These are phyloP conservation scores for Ophiostoma perfectum DNA, from an alignment of 2,329 filamentous ascomycete species.

Conservation along the genomic window DNA sequence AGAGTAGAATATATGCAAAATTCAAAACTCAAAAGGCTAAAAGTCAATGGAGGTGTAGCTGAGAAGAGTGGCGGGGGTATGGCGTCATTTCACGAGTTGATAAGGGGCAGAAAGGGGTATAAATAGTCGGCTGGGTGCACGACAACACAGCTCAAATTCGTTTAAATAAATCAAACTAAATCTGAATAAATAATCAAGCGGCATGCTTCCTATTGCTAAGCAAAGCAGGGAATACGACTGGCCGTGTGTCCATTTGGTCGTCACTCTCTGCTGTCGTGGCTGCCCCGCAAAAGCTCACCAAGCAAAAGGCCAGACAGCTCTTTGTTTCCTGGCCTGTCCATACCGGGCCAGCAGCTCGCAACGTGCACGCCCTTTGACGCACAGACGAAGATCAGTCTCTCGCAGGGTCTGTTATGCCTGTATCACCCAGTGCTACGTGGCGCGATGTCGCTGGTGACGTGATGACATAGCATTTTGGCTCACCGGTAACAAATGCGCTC, in stretches of 20 bases:
- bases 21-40: background rate
- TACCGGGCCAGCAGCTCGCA: no score
- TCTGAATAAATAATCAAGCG: background rate
- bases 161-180: background rate
- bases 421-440: no score
- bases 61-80: slow-evolving; percentile 7
- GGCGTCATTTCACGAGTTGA: slow-evolving; percentile 16
- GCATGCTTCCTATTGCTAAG: slow-evolving; percentile 1
- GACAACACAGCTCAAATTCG: background rate
- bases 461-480: no score
- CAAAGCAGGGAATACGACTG: slow-evolving; percentile 1
- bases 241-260: background rate
- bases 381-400: no score
- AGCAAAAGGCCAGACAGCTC: no score
- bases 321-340: no score
- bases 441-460: no score
- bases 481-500: no score
- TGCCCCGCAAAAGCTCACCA: background rate
- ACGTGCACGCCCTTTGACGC: no score
- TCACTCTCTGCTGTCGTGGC: background rate
- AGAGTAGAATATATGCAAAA: background rate
- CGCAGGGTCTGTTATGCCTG: no score
- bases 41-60: background rate
- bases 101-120: slow-evolving; percentile 1
- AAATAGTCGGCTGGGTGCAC: slow-evolving; percentile 1